Conservation (phyloP, 495 filamentous ascomycete species). For the Emericellopsis terricola region DNA sequence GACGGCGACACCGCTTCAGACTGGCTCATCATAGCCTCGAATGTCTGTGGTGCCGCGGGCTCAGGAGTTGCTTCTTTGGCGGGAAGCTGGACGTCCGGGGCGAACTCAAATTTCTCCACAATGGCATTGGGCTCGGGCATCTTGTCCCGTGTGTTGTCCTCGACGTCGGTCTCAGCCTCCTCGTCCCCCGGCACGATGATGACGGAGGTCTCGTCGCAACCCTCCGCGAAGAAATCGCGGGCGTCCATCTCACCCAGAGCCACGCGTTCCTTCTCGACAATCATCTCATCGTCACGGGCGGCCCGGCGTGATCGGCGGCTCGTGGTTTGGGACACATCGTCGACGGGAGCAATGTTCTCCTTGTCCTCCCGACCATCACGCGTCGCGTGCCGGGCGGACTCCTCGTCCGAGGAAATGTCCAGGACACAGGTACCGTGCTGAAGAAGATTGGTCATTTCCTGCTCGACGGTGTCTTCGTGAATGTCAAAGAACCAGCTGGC, state of each 20-base stretch:
- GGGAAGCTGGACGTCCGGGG: conserved; percentile 4
- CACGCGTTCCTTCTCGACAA: conserved; percentile 34
- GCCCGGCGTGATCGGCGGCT: conserved; percentile 8
- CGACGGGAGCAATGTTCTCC: conserved; percentile 77
- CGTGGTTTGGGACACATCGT: conserved; percentile 34
- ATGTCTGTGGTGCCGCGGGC: conserved; percentile 4
- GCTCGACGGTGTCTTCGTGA: conserved; percentile 78
- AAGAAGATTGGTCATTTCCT: conserved; percentile 78
- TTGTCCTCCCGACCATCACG: conserved; percentile 52
- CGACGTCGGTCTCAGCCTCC: conserved; percentile 9
- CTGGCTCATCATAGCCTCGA: conserved; percentile 29
- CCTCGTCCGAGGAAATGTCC: conserved; percentile 62
- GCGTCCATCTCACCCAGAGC: conserved; percentile 55
- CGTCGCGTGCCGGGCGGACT: conserved; percentile 31
- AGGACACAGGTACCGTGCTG: conserved; percentile 74
- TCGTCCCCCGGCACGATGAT: conserved; percentile 41
- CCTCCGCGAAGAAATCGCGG: conserved; percentile 54
- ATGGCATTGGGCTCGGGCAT: conserved; percentile 1
- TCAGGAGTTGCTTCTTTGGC: conserved; percentile 7
- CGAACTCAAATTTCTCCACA: conserved; percentile 9
- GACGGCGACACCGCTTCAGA: conserved; percentile 15
- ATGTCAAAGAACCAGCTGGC: conserved; percentile 85
- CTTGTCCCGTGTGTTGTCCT: conserved; percentile 1
- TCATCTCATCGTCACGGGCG: conserved; percentile 19
- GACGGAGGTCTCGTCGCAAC: conserved; percentile 41